Conservation (phyloP, 2,329 filamentous ascomycete species). For the Venturia pyrina region DNA sequence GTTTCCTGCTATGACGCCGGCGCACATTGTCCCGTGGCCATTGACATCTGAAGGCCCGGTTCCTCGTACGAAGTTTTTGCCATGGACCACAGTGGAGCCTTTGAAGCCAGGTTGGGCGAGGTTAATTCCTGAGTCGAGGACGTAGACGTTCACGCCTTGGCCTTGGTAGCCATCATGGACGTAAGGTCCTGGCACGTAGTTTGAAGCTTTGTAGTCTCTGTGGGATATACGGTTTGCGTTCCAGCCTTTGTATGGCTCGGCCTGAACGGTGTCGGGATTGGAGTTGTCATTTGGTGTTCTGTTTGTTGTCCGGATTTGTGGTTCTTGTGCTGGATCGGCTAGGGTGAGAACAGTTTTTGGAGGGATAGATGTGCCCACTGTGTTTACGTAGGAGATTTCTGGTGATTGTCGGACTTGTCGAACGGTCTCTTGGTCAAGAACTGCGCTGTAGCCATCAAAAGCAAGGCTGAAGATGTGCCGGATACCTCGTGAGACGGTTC, state of each 20-base stretch:
- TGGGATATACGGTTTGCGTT: slow-evolving; percentile 10
- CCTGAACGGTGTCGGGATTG: not conserved
- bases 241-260: slow-evolving; percentile 8
- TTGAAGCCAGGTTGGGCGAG: slow-evolving; percentile 11
- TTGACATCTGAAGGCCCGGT: not conserved
- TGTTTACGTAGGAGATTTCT: slow-evolving; percentile 1
- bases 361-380: not conserved
- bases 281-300: not conserved
- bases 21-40: slow-evolving; percentile 13
- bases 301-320: not conserved
- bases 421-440: slow-evolving; percentile 2
- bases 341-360: not conserved
- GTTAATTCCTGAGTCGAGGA: slow-evolving; percentile 13
- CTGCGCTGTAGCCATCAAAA: slow-evolving; percentile 9
- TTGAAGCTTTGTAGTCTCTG: not conserved
- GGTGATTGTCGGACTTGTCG: not conserved
- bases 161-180: slow-evolving; percentile 11
- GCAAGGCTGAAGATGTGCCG: slow-evolving; percentile 6
- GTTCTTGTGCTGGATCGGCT: not conserved
- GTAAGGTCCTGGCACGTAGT: slow-evolving; percentile 5
- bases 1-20: slow-evolving; percentile 10
- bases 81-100: slow-evolving; percentile 1
- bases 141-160: slow-evolving; percentile 11
- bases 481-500: slow-evolving; percentile 4
- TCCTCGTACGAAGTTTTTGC: slow-evolving; percentile 11